phyloP scores from a whole-genome alignment of 352 stramenopile genomes.

The Peronosclerospora sorghi region DNA sequence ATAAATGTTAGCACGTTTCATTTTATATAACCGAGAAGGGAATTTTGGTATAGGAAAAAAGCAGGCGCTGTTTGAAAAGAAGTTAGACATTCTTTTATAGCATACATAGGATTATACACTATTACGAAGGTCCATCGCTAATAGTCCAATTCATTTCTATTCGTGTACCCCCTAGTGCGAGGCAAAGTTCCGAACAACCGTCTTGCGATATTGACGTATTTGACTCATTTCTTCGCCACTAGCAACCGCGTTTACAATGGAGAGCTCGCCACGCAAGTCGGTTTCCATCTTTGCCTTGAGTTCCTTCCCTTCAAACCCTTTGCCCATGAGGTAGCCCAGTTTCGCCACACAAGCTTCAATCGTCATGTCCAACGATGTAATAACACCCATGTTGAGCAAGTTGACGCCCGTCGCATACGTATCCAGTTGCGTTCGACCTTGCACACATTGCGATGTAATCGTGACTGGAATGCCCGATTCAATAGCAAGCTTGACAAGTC shows the following conservation, averaged over 20 bases:
- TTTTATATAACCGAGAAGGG: too few species aligned
- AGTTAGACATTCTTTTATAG: too few species aligned
- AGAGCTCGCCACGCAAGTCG: slow-evolving; percentile 72
- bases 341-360: slow-evolving; percentile 91
- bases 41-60: too few species aligned
- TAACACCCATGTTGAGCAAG: slow-evolving; percentile 86
- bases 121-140: too few species aligned
- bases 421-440: slow-evolving; percentile 87
- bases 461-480: slow-evolving; percentile 84
- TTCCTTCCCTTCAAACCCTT: slow-evolving; percentile 45
- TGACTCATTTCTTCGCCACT: slow-evolving; percentile 55
- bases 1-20: too few species aligned
- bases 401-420: slow-evolving; percentile 89
- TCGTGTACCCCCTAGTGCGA: slow-evolving; percentile 25
- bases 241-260: slow-evolving; percentile 52
- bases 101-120: too few species aligned
- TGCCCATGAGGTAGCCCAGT: slow-evolving; percentile 91
- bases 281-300: slow-evolving; percentile 80
- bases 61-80: too few species aligned
- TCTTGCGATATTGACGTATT: slow-evolving; percentile 58
- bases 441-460: slow-evolving; percentile 91
- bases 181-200: slow-evolving; percentile 65
- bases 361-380: slow-evolving; percentile 94
- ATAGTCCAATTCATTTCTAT: too few species aligned
- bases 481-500: slow-evolving; percentile 73